These are phyloP conservation scores for Jimgerdemannia flammicorona DNA, from an alignment of 192 early-diverging fungal genomes.

Conservation along the genomic window DNA sequence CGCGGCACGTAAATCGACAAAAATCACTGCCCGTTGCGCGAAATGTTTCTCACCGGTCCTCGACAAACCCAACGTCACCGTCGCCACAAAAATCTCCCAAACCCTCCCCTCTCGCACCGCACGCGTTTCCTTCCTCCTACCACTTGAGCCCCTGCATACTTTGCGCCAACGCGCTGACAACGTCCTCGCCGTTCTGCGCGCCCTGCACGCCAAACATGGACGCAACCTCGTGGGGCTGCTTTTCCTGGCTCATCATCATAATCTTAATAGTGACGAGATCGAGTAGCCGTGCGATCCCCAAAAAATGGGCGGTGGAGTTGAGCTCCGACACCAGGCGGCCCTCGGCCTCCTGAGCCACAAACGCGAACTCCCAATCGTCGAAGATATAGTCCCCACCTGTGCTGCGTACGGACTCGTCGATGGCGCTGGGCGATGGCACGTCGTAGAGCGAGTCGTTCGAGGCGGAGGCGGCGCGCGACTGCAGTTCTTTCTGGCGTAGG, in stretches of 20 bases:
- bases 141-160: conserved; percentile 19
- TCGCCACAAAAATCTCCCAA: too few species aligned
- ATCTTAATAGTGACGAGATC: conserved; percentile 14
- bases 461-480: neutral
- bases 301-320: conserved; percentile 12
- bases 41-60: too few species aligned
- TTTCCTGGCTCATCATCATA: conserved; percentile 13
- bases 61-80: too few species aligned
- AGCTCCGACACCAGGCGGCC: conserved; percentile 11
- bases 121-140: neutral
- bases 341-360: conserved; percentile 10
- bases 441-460: neutral
- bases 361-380: conserved; percentile 17
- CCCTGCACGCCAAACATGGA: conserved; percentile 8
- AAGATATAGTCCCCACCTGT: conserved; percentile 1
- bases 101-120: too few species aligned
- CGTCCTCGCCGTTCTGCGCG: conserved; percentile 10
- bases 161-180: conserved; percentile 13
- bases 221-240: conserved; percentile 2
- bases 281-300: conserved; percentile 7
- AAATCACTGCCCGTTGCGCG: too few species aligned
- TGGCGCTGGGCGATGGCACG: neutral
- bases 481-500: conserved; percentile 9
- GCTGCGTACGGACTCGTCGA: conserved; percentile 6
- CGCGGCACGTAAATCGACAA: too few species aligned